A percentile compares a stretch with the other conserved stretches of the same genome.
phyloP scores from a whole-genome alignment of 257 asterid genomes.

The Fraxinus excelsior region DNA sequence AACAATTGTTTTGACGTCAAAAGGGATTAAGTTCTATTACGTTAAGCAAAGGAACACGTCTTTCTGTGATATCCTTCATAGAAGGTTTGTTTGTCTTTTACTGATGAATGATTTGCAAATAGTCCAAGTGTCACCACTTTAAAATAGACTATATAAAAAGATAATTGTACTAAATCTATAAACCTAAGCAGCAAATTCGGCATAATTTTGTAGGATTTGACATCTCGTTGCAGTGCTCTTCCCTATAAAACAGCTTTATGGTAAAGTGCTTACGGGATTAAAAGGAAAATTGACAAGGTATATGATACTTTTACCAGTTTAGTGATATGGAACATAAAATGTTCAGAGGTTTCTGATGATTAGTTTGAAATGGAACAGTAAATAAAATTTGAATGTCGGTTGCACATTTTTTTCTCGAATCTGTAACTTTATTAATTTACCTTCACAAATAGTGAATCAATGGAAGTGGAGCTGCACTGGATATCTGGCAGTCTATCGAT shows the following conservation, averaged over 20 bases:
- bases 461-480: not conserved
- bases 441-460: not conserved
- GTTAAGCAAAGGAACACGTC: not conserved
- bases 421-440: slow-evolving; percentile 2
- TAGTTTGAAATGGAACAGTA: not conserved
- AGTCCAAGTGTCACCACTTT: not conserved
- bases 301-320: not conserved
- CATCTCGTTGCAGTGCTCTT: not conserved
- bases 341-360: not conserved
- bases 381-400: not conserved
- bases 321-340: not conserved
- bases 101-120: not conserved
- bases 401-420: slow-evolving; percentile 16
- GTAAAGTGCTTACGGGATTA: not conserved
- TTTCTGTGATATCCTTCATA: not conserved
- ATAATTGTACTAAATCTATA: not conserved
- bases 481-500: slow-evolving; percentile 6
- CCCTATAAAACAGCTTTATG: too few relatives aligned
- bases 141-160: not conserved
- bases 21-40: not conserved
- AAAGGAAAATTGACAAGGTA: not conserved
- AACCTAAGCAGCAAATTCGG: not conserved
- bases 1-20: not conserved
- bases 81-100: slow-evolving; percentile 2
- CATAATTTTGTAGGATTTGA: not conserved